Percentiles rank a stretch among this genome's conserved stretches.
Conservation (phyloP, 164 flowering plant species). For the Umbilicus rupestris region DNA sequence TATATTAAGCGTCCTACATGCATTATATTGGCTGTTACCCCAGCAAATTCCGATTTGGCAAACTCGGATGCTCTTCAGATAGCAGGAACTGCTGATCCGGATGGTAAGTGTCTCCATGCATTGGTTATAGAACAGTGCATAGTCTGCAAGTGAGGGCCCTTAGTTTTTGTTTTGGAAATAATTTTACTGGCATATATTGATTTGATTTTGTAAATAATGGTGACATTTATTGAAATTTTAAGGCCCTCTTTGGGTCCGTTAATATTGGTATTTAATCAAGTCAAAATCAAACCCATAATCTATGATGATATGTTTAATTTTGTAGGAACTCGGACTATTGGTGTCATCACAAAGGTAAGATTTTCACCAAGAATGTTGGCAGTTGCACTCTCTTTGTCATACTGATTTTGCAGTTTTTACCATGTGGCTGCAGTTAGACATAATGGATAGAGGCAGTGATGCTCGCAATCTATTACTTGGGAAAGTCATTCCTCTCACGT, state of each 20-base stretch:
- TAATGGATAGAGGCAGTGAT: slow-evolving; percentile 54
- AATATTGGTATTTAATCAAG: neutral
- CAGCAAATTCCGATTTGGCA: slow-evolving; percentile 52
- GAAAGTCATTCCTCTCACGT: slow-evolving; percentile 47
- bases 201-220: neutral
- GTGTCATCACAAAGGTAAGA: slow-evolving; percentile 48
- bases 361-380: neutral
- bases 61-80: slow-evolving; percentile 55
- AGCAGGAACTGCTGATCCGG: slow-evolving; percentile 42
- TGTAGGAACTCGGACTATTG: slow-evolving; percentile 46
- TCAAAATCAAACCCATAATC: neutral
- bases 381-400: neutral
- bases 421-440: slow-evolving; percentile 29
- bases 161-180: too few relatives aligned
- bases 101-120: slow-evolving; percentile 23
- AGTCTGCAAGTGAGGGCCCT: neutral
- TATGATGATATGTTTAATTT: slow-evolving; percentile 4
- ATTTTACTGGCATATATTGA: too few relatives aligned
- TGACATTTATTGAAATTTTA: neutral
- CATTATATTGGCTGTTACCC: slow-evolving; percentile 46
- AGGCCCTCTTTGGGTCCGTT: neutral
- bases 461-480: slow-evolving; percentile 48
- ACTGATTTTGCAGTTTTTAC: neutral
- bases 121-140: too few relatives aligned
- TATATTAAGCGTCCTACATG: slow-evolving; percentile 30